These are phyloP conservation scores for Marasmius fiardii DNA, from an alignment of 1,284 basidiomycete species.

Conservation along the genomic window DNA sequence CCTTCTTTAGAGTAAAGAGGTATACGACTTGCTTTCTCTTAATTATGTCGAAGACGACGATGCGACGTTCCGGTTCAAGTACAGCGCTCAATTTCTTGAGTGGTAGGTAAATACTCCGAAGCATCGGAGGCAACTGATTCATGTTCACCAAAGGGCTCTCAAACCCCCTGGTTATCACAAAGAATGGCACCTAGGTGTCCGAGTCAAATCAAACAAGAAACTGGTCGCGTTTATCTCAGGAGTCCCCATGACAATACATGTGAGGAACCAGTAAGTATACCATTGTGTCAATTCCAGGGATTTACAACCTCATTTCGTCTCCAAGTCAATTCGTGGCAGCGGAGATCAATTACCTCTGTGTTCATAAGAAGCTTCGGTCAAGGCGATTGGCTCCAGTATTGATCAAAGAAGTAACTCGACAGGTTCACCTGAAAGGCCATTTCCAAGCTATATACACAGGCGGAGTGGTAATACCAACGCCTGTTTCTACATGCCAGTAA, in stretches of 20 bases:
- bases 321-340: slow-evolving; percentile 68
- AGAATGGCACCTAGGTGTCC: slow-evolving; percentile 96
- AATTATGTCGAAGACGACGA: slow-evolving; percentile 99
- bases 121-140: not conserved
- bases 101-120: slow-evolving; percentile 60
- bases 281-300: not conserved
- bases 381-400: slow-evolving; percentile 95
- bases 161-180: slow-evolving; percentile 91
- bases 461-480: slow-evolving; percentile 88
- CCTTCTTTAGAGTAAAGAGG: slow-evolving; percentile 77
- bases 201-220: slow-evolving; percentile 87
- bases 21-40: slow-evolving; percentile 87
- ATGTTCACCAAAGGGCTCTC: slow-evolving; percentile 70
- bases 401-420: slow-evolving; percentile 97
- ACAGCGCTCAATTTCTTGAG: slow-evolving; percentile 90
- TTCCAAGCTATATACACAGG: slow-evolving; percentile 99
- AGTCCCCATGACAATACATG: slow-evolving; percentile 80
- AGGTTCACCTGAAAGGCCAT: slow-evolving; percentile 84
- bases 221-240: slow-evolving; percentile 99
- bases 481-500: slow-evolving; percentile 78
- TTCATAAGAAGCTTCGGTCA: slow-evolving; percentile 96
- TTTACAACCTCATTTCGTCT: slow-evolving; percentile 4
- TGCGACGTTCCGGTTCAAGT: slow-evolving; percentile 94
- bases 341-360: slow-evolving; percentile 98
- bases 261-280: slow-evolving; percentile 70